These are phyloP conservation scores for Petunia axillaris DNA, from an alignment of 257 asterid species.

Conservation along the genomic window DNA sequence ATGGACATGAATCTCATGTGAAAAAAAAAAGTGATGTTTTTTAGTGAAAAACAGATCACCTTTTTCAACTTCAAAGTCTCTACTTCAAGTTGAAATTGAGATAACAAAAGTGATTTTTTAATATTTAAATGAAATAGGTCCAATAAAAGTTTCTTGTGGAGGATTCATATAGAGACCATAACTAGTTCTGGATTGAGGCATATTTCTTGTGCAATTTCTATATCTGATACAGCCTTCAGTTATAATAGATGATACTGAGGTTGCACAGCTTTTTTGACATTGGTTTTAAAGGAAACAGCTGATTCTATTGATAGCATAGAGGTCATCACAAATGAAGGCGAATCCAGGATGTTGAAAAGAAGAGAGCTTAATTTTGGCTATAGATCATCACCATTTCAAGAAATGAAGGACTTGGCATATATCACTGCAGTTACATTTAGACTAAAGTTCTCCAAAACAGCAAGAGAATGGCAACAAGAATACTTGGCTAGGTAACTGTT, in stretches of 20 bases:
- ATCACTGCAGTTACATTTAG: slow-evolving; percentile 47
- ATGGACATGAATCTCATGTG: too few relatives aligned
- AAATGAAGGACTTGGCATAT: slow-evolving; percentile 48
- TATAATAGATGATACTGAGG: background rate
- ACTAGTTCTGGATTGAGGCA: background rate
- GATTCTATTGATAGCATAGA: slow-evolving; percentile 43
- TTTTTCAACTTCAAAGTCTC: too few relatives aligned
- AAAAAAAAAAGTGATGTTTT: too few relatives aligned
- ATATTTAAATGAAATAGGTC: background rate
- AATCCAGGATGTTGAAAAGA: slow-evolving; percentile 29
- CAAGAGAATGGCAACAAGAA: slow-evolving; percentile 40
- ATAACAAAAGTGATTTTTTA: too few relatives aligned
- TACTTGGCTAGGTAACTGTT: slow-evolving; percentile 44
- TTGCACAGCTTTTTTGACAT: background rate
- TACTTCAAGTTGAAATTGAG: too few relatives aligned
- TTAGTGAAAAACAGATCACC: too few relatives aligned
- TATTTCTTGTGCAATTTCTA: background rate
- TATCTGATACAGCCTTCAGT: background rate
- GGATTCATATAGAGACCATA: background rate
- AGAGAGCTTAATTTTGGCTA: slow-evolving; percentile 40
- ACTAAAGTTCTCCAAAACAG: slow-evolving; percentile 33
- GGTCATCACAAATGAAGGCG: slow-evolving; percentile 41
- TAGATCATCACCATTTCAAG: slow-evolving; percentile 46
- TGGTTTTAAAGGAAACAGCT: slow-evolving; percentile 42
- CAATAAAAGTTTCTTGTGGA: background rate